Evolutionary conservation across 2,329 filamentous ascomycete genomes (phyloP), one percentile per base, ranked within the genome.

Genomic region (Chaetomium strumarium): DNA sequence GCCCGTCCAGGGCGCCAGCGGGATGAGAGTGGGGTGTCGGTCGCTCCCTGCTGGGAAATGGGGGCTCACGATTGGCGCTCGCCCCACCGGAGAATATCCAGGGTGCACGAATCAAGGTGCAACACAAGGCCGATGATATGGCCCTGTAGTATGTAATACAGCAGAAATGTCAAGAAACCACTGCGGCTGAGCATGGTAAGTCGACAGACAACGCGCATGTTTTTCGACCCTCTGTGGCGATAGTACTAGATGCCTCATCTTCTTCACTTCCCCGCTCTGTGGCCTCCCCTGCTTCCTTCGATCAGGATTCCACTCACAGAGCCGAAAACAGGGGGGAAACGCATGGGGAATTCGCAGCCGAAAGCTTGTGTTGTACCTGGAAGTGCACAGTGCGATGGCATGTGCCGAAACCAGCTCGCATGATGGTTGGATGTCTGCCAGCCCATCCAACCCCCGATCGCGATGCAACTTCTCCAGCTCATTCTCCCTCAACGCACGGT

Each of bases 341-440:
- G 36, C n/a, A 11, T 38, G 36, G 36, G 36, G 36, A n/a, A n/a
- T n/a, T n/a, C n/a, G n/a, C n/a, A n/a, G n/a, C n/a, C n/a, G n/a
- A n/a, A n/a, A n/a, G n/a, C n/a, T n/a, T n/a, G 38, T 17, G n/a
- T 19, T 8, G 38, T 40, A 19, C 17, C 38, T 11, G 6, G 24
- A 29, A n/a, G 44, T 43, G 34, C 51, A 52, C 51, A 52, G 50
- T 52, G 50, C 40, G 45, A 8, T 37, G 34, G 8, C 14, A 46
- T n/a, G n/a, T n/a, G n/a, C n/a, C 11, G 43, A 17, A 47, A 33
- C 31, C 31, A 33, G 12, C 16, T 40, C 17, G 12, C 37, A 19
- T 19, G 38, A 24, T 41, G 17, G 17, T 8, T 19, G 33, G 33
- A 11, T 34, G 33, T 19, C 24, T 24, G 14, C 17, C 38, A 41